phyloP scores from a whole-genome alignment of 2,329 filamentous ascomycete species.

The Chaetomium sp. region DNA sequence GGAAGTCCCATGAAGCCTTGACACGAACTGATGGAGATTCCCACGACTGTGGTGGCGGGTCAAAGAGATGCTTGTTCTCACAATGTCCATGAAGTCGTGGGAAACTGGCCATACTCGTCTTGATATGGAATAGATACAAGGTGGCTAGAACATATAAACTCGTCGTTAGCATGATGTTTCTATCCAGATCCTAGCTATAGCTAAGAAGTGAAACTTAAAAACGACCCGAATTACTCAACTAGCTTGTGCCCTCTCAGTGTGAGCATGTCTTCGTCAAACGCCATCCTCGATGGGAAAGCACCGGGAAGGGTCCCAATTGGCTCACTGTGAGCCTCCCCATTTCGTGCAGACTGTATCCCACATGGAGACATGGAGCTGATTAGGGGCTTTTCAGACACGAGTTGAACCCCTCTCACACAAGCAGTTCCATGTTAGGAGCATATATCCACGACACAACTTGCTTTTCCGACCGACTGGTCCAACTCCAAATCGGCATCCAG shows the following conservation, averaged over 20 bases:
- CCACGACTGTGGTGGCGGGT: not conserved
- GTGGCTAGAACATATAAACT: not conserved
- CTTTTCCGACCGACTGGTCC: not conserved
- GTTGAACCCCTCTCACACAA: not conserved
- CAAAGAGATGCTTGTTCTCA: not conserved
- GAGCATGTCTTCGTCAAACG: not conserved
- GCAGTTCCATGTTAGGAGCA: not conserved
- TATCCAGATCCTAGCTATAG: not conserved
- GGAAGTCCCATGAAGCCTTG: not conserved
- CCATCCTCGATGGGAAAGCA: not conserved
- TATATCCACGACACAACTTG: not conserved
- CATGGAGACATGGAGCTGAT: not conserved
- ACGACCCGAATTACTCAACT: not conserved
- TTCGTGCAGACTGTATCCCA: not conserved
- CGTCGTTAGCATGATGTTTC: not conserved
- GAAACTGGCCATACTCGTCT: not conserved
- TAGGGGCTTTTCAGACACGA: not conserved
- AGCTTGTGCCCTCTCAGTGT: not conserved
- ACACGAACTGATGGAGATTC: not conserved
- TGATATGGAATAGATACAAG: not conserved
- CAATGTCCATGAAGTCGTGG: not conserved
- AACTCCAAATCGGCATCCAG: not conserved
- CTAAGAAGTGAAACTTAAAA: too few species aligned
- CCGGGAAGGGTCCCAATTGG: not conserved
- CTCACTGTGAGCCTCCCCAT: not conserved